Base-by-base conservation (phyloP, 441 rosid species). In the Omphalea diandra region DNA sequence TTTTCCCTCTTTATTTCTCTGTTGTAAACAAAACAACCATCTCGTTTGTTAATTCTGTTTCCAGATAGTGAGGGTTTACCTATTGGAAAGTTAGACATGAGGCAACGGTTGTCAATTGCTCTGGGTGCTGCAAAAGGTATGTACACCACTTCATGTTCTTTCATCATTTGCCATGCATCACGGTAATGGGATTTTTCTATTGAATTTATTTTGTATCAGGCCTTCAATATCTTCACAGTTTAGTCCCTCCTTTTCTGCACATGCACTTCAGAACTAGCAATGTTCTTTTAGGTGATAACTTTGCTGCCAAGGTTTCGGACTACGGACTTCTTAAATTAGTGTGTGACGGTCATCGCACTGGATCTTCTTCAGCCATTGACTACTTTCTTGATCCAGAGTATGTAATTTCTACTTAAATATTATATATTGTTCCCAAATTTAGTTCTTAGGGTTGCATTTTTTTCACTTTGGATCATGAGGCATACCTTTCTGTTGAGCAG, bases 371-470 rank as follows among this genome's bases (percentile, higher is more conserved):
- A 58, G 65, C 80, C 38, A 38, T 71, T 7, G 83, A 82, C 73
- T 78, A 59, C 73, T 84, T 84, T 67, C 77, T 77, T 2, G 86
- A 82, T 71, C 86, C 88, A 43, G 84, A 82, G 88, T 84, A 80
- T 7, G 88, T 62, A 63, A 54, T 46, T 52, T 56, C 38, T 26
- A 63, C 56, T 55, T 18, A 18, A 36, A 38, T n/a, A 7, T n/a
- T 46, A 12, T 40, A 40, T 40, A 14, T 53, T 22, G 5, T 53
- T 22, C 56, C 11, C 15, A 24, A n/a, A n/a, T n/a, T n/a, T n/a
- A n/a, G n/a, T 29, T 55, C 53, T 47, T 47, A 47, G 53, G 18
- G 2, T 18, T 47, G 52, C 52, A 15, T 18, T 47, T 47, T 2
- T 32, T 58, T 58, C 10, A 18, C 24, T 17, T n/a, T 31, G 40